Evolutionary conservation across 768 basidiomycete genomes (phyloP), one percentile per base, ranked within the genome.

Genomic region (Pilatotrama ljubarskyi): DNA sequence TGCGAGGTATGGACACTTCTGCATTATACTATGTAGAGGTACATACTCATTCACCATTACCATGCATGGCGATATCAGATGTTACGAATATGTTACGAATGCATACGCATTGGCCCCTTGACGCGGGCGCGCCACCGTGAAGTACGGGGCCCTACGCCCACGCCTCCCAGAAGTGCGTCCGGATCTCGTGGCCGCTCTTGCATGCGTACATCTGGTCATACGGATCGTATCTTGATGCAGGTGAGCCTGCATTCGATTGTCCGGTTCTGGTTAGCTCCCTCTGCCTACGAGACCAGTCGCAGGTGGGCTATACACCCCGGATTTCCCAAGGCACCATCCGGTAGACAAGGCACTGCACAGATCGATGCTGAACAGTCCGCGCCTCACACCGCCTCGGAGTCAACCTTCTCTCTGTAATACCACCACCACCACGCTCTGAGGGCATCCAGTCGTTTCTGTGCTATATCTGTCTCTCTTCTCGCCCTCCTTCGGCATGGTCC

Each of bases 371-470:
- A 32, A 32, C 29, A 32, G 29, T 4, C 4, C 29, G 29, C 15
- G 22, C 26, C 26, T 22, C 8, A 22, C 48, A 38, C 29, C 22
- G 35, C 32, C 49, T 40, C 54, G 29, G 20, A 14, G 5, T 35
- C 46, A 36, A 29, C 24, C 24, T 41, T 41, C 35, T 44, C 37
- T 51, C 43, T 52, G 55, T 56, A 54, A 49, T 32, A 61, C 40
- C 49, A 52, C 67, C 43, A 58, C 76, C 29, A 84, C 82, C 67
- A 68, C 46, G 64, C 25, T 35, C 44, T 35, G 55, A 48, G 57
- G 54, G 78, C 81, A 9, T 58, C 81, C 64, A 82, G 86, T 49
- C 53, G 78, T 72, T 55, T 48, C 48, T 40, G 40, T 32, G 3
- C 20, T 26, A 35, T 54, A 36, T 54, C 25, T 56, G 20, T 36